Evolutionary conservation across 2,329 filamentous ascomycete genomes (phyloP), one percentile per base, ranked within the genome.

Genomic region (Xylariaceae sp.): DNA sequence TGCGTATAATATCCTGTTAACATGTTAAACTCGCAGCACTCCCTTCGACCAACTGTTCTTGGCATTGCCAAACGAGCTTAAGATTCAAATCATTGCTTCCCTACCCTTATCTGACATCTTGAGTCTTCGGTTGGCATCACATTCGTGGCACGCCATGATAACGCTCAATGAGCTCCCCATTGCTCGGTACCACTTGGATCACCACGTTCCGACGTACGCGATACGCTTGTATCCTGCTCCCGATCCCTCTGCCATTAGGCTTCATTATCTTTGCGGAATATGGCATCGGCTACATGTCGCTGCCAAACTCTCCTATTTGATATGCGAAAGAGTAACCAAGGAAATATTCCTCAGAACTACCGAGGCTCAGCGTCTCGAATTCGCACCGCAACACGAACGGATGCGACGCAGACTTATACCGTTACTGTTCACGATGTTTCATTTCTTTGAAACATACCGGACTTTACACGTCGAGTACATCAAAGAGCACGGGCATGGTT

Each of bases 251-350:
- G 71, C 77, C 18, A 73, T 84, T 50, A 85, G 78, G 57, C 79
- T 88, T 32, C 83, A 86, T 63, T 81, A 87, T 59, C 71, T 88
- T 0, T 88, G 85, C 64, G 81, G 84, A 19, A 74, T 88, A 63
- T 88, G 85, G 85, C 85, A 88, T 67, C 80, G 85, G 18, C 71
- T 88, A 1, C 84, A 88, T 64, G 84, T 88, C 21, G 82, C 85
- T 12, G 79, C 83, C 9, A 88, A 88, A 69, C 70, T 88, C 14
- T 80, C 85, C 0, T 80, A 79, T 54, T 73, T 85, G 50, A 87
- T 88, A 71, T 84, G 83, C 60, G 81, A 86, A 62, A 84, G 85
- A 79, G 83, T 86, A 14, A 85, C 82, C 2, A 86, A 86, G 62
- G 85, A 88, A 58, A 85, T 88, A 12, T 88, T 88, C 61, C 68